Evolutionary conservation across 106 monocot species (phyloP).

Genomic region (Dactylorhiza incarnata): DNA sequence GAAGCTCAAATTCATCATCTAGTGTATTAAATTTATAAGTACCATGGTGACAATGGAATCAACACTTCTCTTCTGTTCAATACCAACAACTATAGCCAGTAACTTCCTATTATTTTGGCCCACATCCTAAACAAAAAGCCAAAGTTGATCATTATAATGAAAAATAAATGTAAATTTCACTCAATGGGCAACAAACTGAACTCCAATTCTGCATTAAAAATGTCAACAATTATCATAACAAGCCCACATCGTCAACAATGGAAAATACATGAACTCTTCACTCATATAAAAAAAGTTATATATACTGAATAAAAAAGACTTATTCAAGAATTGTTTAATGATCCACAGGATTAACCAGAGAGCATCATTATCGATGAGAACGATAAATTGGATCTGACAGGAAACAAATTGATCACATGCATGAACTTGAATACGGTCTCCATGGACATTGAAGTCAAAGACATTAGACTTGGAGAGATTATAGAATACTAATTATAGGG

Average conservation of each 20-base stretch:
- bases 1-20: neutral
- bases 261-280: neutral
- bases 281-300: neutral
- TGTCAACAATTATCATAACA: too few species aligned
- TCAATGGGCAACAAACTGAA: neutral
- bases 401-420: too few species aligned
- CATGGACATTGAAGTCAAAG: too few species aligned
- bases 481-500: too few species aligned
- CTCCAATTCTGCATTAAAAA: neutral
- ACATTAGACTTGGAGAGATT: too few species aligned
- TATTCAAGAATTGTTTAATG: neutral
- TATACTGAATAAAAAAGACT: neutral
- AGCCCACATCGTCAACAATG: neutral
- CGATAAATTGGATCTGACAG: too few species aligned
- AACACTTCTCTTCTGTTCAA: conserved; percentile 52
- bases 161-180: neutral
- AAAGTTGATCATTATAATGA: neutral
- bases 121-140: conserved; percentile 19
- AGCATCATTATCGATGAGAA: too few species aligned
- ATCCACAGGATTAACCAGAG: neutral
- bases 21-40: neutral
- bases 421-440: too few species aligned
- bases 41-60: conserved; percentile 67
- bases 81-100: conserved; percentile 63
- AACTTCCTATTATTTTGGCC: conserved; percentile 28